Evolutionary conservation across 768 basidiomycete species (phyloP).

Genomic region (Agrocybe pediades): DNA sequence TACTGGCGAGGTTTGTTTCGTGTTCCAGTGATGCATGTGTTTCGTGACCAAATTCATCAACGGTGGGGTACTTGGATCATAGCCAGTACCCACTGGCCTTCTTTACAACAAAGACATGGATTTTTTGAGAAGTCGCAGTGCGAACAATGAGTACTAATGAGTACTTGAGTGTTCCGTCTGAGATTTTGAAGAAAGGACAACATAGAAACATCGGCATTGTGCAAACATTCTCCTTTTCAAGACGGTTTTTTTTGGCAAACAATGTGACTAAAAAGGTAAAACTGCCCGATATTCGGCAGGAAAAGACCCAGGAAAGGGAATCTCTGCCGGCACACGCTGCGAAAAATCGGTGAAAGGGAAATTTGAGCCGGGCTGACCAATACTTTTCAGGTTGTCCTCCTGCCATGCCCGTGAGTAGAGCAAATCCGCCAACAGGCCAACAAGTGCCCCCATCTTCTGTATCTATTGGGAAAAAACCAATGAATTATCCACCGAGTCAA

Average conservation of each 20-base stretch:
- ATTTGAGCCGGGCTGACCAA: constrained; percentile 37
- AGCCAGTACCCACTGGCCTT: too few relatives aligned
- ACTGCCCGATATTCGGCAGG: neutral
- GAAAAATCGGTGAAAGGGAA: constrained; percentile 13
- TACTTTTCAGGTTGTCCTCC: constrained; percentile 34
- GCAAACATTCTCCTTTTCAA: too few relatives aligned
- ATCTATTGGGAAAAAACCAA: constrained; percentile 91
- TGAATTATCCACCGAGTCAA: constrained; percentile 58
- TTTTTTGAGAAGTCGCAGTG: too few relatives aligned
- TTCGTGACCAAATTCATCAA: too few relatives aligned
- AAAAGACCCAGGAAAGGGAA: neutral
- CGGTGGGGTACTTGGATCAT: too few relatives aligned
- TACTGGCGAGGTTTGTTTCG: too few relatives aligned
- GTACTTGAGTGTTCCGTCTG: too few relatives aligned
- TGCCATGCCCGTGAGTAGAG: constrained; percentile 39
- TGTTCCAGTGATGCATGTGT: too few relatives aligned
- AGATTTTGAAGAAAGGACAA: too few relatives aligned
- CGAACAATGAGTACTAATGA: too few relatives aligned
- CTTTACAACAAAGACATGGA: too few relatives aligned
- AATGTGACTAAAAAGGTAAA: neutral
- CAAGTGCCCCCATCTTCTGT: constrained; percentile 68
- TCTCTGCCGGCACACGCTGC: neutral
- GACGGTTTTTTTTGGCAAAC: neutral
- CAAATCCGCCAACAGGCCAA: constrained; percentile 32
- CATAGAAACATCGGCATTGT: too few relatives aligned